Base-by-base conservation (phyloP, 2,329 filamentous ascomycete species). In the Fusarium sublunatum region DNA sequence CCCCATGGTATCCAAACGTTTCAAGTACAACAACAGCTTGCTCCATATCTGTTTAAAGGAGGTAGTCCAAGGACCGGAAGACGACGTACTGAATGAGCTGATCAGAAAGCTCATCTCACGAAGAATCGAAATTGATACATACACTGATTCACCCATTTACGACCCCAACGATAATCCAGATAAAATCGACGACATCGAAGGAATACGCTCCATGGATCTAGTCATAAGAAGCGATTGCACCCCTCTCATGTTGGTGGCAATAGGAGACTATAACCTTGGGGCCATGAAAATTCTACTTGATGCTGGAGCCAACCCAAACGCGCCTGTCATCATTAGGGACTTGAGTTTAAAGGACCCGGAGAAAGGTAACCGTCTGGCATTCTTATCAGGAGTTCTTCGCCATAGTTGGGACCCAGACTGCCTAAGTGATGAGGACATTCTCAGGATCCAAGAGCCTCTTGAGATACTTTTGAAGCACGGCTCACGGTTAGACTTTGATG, bases 31-130 rank as follows among this genome's bases (percentile, higher is more conserved):
- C 6, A 31, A 47, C 11, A 58, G 34, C 22, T 43, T 60, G 11
- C 39, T 68, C 3, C 51, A 54, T 35, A 32, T 51, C 28, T 59
- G 46, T 15, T 44, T 62, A n/a, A 62, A 28, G 25, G 5, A 12
- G 6, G 8, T 32, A 9, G 13, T 7, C 11, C 4, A 13, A 15
- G 19, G 15, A n/a, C n/a, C 41, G 7, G 15, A 28, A 5, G 4
- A 29, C 6, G 12, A 12, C 13, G 9, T 24, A 13, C 26, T 53
- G 3, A 32, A 24, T 3, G 35, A 51, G n/a, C 5, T 62, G 11
- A 31, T 49, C 13, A 24, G 41, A 4, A 26, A 50, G 10, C 28
- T 53, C 12, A 41, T 65, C 19, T n/a, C 24, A 13, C 25, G 24
- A 29, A 53, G 50, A 10, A 52, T 51, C 6, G 46, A 43, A 3